Base-by-base conservation (phyloP, 1,139 yeast genomes). In the Debaryomyces fabryi region DNA sequence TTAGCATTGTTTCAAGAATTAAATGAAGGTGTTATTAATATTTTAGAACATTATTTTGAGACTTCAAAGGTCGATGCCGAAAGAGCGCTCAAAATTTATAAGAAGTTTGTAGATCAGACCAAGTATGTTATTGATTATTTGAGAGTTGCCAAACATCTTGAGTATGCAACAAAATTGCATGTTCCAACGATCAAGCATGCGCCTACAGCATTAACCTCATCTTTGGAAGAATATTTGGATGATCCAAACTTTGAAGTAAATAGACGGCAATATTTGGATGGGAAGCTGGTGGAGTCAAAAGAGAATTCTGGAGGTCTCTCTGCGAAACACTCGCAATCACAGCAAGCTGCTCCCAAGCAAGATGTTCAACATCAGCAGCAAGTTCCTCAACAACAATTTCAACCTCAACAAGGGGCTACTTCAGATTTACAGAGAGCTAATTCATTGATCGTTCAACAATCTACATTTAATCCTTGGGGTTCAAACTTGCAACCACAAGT, bases 151-250 rank as follows among this genome's bases (percentile, higher is more conserved):
- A 92, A 93, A 63, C 92, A 87, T 63, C 74, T 89, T 58, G 96
- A 90, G 64, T 82, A 85, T 61, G 83, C 93, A 2, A 90, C 98
- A 0, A 91, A 91, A 59, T 74, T 93, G 52, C 91, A 88, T 62
- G 96, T 93, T 27, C 99, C 99, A 24, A 92, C 96, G 12, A 92
- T 93, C 52, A 90, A 90, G 65, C 99, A 93, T 68, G 97, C 98
- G 0, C 98, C 98, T 12, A 92, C 97, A 1, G 95, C 96, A 24
- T 78, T 93, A 58, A 88, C 96, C 7, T 79, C 85, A 37, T 86
- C 96, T 12, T 77, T 93, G 49, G 96, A 90, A 62, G 97, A 92
- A 58, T 95, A 93, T 65, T 72, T 93, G 58, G 80, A 85, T 60
- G 96, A 88, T 64, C 89, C 89, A n/a, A 87, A 86, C 60, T 89